Conservation (phyloP, 2,329 filamentous ascomycete species). For the Alternaria rosae region DNA sequence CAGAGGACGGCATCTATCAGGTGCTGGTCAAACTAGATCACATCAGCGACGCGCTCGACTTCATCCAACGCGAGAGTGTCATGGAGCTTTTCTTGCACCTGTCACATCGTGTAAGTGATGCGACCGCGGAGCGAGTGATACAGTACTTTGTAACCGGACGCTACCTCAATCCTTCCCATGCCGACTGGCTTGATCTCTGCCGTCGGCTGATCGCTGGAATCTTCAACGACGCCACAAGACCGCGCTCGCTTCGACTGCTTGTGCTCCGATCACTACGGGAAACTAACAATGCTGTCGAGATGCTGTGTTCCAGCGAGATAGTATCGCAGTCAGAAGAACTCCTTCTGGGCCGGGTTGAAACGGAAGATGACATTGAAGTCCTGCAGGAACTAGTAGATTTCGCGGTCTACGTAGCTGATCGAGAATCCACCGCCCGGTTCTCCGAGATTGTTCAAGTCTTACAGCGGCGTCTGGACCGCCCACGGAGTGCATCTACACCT, state of each 20-base stretch:
- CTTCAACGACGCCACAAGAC: slow-evolving; percentile 67
- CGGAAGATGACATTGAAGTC: slow-evolving; percentile 71
- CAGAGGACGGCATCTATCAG: slow-evolving; percentile 36
- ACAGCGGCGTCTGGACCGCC: slow-evolving; percentile 38
- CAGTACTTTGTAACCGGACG: slow-evolving; percentile 73
- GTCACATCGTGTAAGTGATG: slow-evolving; percentile 69
- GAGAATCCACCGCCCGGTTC: slow-evolving; percentile 67
- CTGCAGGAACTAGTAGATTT: slow-evolving; percentile 71
- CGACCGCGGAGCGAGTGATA: slow-evolving; percentile 69
- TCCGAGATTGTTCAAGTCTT: slow-evolving; percentile 56
- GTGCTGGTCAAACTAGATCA: slow-evolving; percentile 39
- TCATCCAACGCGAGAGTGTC: slow-evolving; percentile 70
- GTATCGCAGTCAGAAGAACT: slow-evolving; percentile 67
- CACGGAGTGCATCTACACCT: slow-evolving; percentile 23
- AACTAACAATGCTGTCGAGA: slow-evolving; percentile 59
- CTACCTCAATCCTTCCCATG: slow-evolving; percentile 75
- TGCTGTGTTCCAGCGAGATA: slow-evolving; percentile 65
- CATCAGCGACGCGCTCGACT: slow-evolving; percentile 53
- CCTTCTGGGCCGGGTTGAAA: slow-evolving; percentile 66
- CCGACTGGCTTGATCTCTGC: slow-evolving; percentile 71
- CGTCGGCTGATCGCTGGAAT: slow-evolving; percentile 68
- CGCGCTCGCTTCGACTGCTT: slow-evolving; percentile 67
- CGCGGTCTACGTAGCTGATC: slow-evolving; percentile 69
- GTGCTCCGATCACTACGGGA: slow-evolving; percentile 67
- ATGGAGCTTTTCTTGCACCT: slow-evolving; percentile 72